A percentile compares a stretch with the other conserved stretches of the same genome.
These are phyloP conservation scores for Coemansia sp. DNA, from an alignment of 192 early-diverging fungal genomes.

Conservation along the genomic window DNA sequence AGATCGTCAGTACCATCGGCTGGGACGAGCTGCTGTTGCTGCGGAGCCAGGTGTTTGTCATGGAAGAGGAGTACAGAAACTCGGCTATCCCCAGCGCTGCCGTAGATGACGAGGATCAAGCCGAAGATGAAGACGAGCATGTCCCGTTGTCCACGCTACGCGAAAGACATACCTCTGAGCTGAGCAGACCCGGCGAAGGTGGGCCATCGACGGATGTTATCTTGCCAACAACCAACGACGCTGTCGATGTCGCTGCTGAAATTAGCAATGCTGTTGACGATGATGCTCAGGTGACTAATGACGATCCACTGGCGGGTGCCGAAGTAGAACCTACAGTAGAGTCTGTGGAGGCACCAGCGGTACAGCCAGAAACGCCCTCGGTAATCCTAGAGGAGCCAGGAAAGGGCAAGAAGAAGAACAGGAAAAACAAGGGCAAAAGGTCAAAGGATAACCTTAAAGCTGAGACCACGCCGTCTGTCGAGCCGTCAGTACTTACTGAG, in stretches of 20 bases:
- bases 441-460: slow-evolving; percentile 14
- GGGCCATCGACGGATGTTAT: background rate
- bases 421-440: slow-evolving; percentile 40
- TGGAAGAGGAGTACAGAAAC: slow-evolving; percentile 97
- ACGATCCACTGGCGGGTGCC: background rate
- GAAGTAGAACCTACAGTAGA: background rate
- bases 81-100: slow-evolving; percentile 24
- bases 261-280: slow-evolving; percentile 7
- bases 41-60: slow-evolving; percentile 92
- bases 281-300: background rate
- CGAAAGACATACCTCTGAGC: slow-evolving; percentile 7
- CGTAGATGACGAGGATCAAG: slow-evolving; percentile 39
- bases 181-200: background rate
- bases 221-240: background rate
- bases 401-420: slow-evolving; percentile 49
- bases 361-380: slow-evolving; percentile 6
- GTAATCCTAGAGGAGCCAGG: background rate
- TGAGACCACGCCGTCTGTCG: background rate
- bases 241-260: background rate
- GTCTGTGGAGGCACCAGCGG: background rate
- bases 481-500: slow-evolving; percentile 1
- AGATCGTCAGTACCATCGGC: slow-evolving; percentile 79
- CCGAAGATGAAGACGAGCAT: slow-evolving; percentile 33
- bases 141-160: slow-evolving; percentile 33
- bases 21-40: slow-evolving; percentile 94